Percentiles rank a stretch among this genome's conserved stretches.
These are phyloP conservation scores for Thoreauomyces humboldtii DNA, from an alignment of 192 early-diverging fungal genomes.

Conservation along the genomic window DNA sequence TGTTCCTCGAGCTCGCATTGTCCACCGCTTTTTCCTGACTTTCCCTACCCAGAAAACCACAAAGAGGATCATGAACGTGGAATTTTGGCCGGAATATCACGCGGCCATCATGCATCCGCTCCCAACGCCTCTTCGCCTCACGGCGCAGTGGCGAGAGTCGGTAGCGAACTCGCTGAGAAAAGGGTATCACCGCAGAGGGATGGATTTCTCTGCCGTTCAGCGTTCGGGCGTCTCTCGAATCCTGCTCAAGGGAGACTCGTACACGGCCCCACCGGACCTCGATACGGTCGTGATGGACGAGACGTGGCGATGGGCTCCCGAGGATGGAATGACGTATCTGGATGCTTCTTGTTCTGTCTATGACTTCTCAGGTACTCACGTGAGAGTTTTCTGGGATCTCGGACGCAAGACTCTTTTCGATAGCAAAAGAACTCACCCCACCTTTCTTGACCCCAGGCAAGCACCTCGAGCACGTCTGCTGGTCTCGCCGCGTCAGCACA, in stretches of 20 bases:
- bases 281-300: conserved; percentile 37
- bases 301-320: conserved; percentile 25
- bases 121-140: conserved; percentile 21
- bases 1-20: neutral
- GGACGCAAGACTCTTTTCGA: no score
- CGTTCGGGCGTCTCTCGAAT: conserved; percentile 30
- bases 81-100: conserved; percentile 15
- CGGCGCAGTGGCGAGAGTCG: conserved; percentile 9
- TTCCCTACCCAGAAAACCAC: neutral
- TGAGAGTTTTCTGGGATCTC: no score
- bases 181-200: conserved; percentile 34
- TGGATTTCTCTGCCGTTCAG: conserved; percentile 34
- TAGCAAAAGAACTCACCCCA: no score
- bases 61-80: conserved; percentile 4
- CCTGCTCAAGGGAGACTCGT: conserved; percentile 33
- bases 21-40: neutral
- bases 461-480: neutral
- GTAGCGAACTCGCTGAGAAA: conserved; percentile 26
- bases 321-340: conserved; percentile 3
- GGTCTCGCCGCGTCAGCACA: neutral
- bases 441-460: neutral
- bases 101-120: conserved; percentile 16
- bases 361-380: conserved; percentile 21
- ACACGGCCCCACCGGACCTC: conserved; percentile 23
- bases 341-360: conserved; percentile 29